Percentiles rank a stretch among this genome's conserved stretches.
These are phyloP conservation scores for Exophiala xenobiotica DNA, from an alignment of 2,329 filamentous ascomycete genomes.

Conservation along the genomic window DNA sequence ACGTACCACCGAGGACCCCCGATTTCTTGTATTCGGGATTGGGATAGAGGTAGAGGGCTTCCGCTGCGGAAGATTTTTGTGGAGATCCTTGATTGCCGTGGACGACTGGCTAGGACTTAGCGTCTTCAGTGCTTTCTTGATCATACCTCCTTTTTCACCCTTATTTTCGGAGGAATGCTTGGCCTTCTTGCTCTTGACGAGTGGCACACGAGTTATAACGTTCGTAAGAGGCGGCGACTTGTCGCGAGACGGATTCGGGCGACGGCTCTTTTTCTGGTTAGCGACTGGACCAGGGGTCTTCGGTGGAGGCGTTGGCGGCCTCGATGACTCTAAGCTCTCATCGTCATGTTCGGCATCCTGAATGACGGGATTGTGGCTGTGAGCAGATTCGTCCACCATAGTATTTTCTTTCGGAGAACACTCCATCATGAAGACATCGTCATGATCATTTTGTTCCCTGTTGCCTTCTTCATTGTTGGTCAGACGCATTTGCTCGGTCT, in stretches of 20 bases:
- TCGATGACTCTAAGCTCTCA: slow-evolving; percentile 9
- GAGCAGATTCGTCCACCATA: slow-evolving; percentile 23
- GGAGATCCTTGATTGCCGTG: slow-evolving; percentile 23
- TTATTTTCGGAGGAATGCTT: slow-evolving; percentile 16
- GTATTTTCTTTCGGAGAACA: slow-evolving; percentile 20
- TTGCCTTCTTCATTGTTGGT: slow-evolving; percentile 10
- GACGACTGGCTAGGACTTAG: slow-evolving; percentile 30
- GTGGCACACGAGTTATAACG: slow-evolving; percentile 18
- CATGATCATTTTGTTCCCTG: slow-evolving; percentile 32
- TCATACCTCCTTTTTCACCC: slow-evolving; percentile 23
- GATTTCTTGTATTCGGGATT: slow-evolving; percentile 7
- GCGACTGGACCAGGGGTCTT: slow-evolving; percentile 21
- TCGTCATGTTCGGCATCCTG: slow-evolving; percentile 11
- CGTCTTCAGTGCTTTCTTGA: slow-evolving; percentile 30
- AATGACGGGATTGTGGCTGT: slow-evolving; percentile 11
- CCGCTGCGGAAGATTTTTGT: slow-evolving; percentile 9
- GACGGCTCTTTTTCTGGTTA: slow-evolving; percentile 32
- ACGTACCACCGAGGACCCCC: slow-evolving; percentile 14
- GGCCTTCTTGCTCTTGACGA: slow-evolving; percentile 18
- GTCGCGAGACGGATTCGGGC: slow-evolving; percentile 18
- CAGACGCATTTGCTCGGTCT: slow-evolving; percentile 20
- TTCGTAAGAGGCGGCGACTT: slow-evolving; percentile 12
- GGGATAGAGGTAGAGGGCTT: slow-evolving; percentile 10
- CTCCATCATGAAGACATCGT: slow-evolving; percentile 24
- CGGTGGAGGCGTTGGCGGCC: slow-evolving; percentile 12